Evolutionary conservation across 1,284 basidiomycete genomes (phyloP).

Genomic region (Trametes hirsuta): DNA sequence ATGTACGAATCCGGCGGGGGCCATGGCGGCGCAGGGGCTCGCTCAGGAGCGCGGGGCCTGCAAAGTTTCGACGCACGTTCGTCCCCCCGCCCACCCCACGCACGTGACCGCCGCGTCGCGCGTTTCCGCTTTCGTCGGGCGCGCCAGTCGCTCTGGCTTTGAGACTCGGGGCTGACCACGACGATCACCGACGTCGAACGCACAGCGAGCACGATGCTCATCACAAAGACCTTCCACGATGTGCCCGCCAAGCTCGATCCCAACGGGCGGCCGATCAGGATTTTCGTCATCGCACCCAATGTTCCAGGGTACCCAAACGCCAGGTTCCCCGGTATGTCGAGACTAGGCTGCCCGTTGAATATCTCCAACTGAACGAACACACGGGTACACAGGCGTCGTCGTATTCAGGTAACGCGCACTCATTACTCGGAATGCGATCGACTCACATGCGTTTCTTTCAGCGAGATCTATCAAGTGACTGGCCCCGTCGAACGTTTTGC

Average conservation of each 20-base stretch:
- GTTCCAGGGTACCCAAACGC: slow-evolving; percentile 77
- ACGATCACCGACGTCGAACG: neutral
- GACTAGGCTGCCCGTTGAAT: slow-evolving; percentile 9
- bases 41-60: neutral
- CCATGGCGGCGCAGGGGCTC: slow-evolving; percentile 1
- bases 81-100: neutral
- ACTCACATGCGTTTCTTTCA: slow-evolving; percentile 32
- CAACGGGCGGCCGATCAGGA: slow-evolving; percentile 70
- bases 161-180: neutral
- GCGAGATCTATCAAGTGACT: slow-evolving; percentile 87
- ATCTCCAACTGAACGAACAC: neutral
- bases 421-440: neutral
- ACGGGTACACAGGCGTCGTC: slow-evolving; percentile 59
- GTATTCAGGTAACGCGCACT: slow-evolving; percentile 66
- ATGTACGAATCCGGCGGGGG: slow-evolving; percentile 1
- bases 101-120: slow-evolving; percentile 21
- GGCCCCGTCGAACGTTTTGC: slow-evolving; percentile 90
- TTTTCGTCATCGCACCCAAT: slow-evolving; percentile 76
- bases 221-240: slow-evolving; percentile 80
- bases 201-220: slow-evolving; percentile 56
- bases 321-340: slow-evolving; percentile 70
- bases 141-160: too few relatives aligned
- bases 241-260: slow-evolving; percentile 69
- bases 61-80: slow-evolving; percentile 17
- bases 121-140: neutral